A percentile compares a stretch with the other conserved stretches of the same genome.
Evolutionary conservation across 2,329 filamentous ascomycete genomes (phyloP).

Genomic region (Fusarium papillatum): DNA sequence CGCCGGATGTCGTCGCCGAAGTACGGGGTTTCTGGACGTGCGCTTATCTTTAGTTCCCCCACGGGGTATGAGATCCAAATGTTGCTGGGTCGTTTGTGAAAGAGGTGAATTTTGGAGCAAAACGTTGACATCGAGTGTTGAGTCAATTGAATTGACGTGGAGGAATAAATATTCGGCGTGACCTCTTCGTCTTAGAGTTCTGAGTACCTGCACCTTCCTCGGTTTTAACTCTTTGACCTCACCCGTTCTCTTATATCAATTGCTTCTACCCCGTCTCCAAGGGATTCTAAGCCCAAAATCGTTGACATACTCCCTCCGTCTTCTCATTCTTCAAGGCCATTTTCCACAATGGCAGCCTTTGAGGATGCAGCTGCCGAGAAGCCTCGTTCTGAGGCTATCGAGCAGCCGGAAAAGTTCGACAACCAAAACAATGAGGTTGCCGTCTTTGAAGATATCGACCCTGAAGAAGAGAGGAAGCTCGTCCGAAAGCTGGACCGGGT

Average conservation of each 20-base stretch:
- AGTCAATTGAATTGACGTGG: neutral
- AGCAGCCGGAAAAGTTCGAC: constrained; percentile 10
- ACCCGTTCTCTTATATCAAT: too few species aligned
- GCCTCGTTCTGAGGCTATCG: neutral
- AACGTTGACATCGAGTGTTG: neutral
- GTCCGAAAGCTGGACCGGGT: constrained; percentile 31
- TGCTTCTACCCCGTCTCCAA: too few species aligned
- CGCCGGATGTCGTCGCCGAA: constrained; percentile 15
- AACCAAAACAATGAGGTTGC: constrained; percentile 20
- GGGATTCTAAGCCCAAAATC: neutral
- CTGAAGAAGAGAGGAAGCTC: constrained; percentile 26
- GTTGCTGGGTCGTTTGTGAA: neutral
- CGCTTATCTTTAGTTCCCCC: neutral
- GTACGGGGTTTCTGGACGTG: neutral
- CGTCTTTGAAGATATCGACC: constrained; percentile 34
- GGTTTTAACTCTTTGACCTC: neutral
- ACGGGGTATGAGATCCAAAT: neutral
- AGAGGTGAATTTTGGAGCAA: neutral
- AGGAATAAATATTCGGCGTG: neutral
- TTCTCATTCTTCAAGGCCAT: neutral
- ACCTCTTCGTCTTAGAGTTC: neutral
- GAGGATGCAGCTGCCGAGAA: neutral
- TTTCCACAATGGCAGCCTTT: constrained; percentile 9
- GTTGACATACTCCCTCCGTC: too few species aligned
- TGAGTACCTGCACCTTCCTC: neutral